Percentiles rank a stretch among this genome's conserved stretches.
Conservation (phyloP, 768 basidiomycete genomes). For the Crassisporium funariophilum region DNA sequence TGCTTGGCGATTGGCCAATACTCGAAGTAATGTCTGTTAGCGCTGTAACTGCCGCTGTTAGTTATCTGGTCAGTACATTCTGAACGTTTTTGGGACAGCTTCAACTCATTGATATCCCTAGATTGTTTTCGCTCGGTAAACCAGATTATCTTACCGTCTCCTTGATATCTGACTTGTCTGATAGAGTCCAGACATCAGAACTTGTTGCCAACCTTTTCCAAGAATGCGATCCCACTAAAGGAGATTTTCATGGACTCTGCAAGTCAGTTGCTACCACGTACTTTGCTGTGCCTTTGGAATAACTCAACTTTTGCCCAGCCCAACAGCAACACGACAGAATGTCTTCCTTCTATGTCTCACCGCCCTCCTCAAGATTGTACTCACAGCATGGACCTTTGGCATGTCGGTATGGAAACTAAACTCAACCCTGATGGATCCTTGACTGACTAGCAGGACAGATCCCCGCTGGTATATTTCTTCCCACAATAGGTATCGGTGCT, state of each 20-base stretch:
- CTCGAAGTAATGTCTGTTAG: slow-evolving; percentile 64
- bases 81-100: neutral
- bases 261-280: slow-evolving; percentile 48
- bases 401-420: slow-evolving; percentile 57
- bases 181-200: slow-evolving; percentile 74
- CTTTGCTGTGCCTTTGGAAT: neutral
- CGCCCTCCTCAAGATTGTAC: slow-evolving; percentile 56
- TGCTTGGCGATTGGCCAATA: slow-evolving; percentile 60
- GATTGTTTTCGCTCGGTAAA: slow-evolving; percentile 72
- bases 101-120: slow-evolving; percentile 22
- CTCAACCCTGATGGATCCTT: neutral
- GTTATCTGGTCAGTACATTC: slow-evolving; percentile 56
- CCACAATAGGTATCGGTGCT: slow-evolving; percentile 75
- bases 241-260: slow-evolving; percentile 78
- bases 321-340: slow-evolving; percentile 66
- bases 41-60: slow-evolving; percentile 69
- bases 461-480: slow-evolving; percentile 76
- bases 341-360: slow-evolving; percentile 67
- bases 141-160: slow-evolving; percentile 3
- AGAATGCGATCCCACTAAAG: slow-evolving; percentile 72
- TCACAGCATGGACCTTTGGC: slow-evolving; percentile 80
- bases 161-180: slow-evolving; percentile 1
- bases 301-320: slow-evolving; percentile 37
- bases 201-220: slow-evolving; percentile 82
- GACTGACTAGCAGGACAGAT: slow-evolving; percentile 42